Base-by-base conservation (phyloP, 2,329 filamentous ascomycete species). In the Cladophialophora psammophila region DNA sequence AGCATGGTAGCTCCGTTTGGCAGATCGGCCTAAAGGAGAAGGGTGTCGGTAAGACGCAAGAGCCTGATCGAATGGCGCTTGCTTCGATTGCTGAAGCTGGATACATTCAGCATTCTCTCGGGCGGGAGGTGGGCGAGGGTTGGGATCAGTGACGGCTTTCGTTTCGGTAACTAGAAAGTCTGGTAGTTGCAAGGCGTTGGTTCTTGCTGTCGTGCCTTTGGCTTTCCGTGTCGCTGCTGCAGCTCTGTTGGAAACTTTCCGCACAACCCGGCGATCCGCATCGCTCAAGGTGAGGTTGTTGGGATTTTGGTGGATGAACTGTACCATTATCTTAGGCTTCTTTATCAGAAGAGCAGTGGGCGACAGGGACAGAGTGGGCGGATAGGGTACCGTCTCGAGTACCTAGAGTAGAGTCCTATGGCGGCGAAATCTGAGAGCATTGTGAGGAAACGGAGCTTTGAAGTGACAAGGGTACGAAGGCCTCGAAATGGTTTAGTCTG, bases 211-310 rank as follows among this genome's bases (percentile, higher is more conserved):
- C 32, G 32, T 42, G 3, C 52, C 50, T 36, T 63, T 59, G 10
- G 38, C 61, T 42, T 61, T 67, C n/a, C 65, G 60, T 34, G 65
- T 64, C 15, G 65, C 65, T 12, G 65, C 65, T 6, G 60, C 65
- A 15, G 63, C 65, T 35, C 12, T 54, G 45, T 57, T 60, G 50
- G 65, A 67, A 2, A 67, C 42, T 18, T 54, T 61, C 42, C 65
- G 65, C 35, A 67, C 63, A n/a, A 58, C 61, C 13, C 65, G 57
- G 31, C 61, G 65, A 48, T 67, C 65, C 20, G 62, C 32, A 1
- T 64, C 61, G 13, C 60, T 67, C 61, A 67, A 45, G 18, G 36
- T 48, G 48, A 52, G 60, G 26, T 57, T 59, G 10, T 64, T 62
- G 31, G 57, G 55, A 40, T 38, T 53, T 9, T 64, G 61, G 36